Evolutionary conservation across 371 early-diverging fungal species (phyloP).

Genomic region (Rhizopus stolonifer): DNA sequence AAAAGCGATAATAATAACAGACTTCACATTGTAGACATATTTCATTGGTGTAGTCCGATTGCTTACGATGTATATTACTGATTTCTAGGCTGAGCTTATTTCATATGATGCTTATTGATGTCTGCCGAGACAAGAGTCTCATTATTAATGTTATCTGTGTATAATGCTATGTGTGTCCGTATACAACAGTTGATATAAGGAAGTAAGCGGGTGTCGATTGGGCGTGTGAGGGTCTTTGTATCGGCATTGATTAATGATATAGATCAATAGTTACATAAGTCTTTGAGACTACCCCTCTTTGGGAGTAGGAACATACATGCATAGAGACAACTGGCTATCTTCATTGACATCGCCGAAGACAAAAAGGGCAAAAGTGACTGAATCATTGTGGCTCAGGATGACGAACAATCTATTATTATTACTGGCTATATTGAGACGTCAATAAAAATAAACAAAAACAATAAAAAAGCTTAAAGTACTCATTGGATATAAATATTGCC

Average conservation of each 20-base stretch:
- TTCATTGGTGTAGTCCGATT: conserved; percentile 4
- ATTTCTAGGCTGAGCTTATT: conserved; percentile 1
- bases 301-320: conserved; percentile 3
- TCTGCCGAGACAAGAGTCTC: neutral
- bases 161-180: conserved; percentile 1
- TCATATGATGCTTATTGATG: neutral
- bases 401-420: conserved; percentile 1
- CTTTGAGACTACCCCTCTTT: conserved; percentile 2
- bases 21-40: conserved; percentile 1
- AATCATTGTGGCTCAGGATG: neutral
- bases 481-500: conserved; percentile 9
- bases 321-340: conserved; percentile 5
- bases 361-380: conserved; percentile 8
- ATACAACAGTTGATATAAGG: neutral
- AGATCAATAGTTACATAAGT: neutral
- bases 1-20: conserved; percentile 1
- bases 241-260: conserved; percentile 1
- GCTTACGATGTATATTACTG: conserved; percentile 3
- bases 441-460: neutral
- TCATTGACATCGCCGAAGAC: conserved; percentile 3
- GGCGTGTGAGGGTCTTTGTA: neutral
- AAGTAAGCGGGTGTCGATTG: neutral
- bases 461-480: conserved; percentile 9
- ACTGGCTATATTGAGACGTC: conserved; percentile 5
- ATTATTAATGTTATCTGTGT: conserved; percentile 2